Conservation (phyloP, 2,329 filamentous ascomycete genomes). For the Pseudogymnoascus sp. region DNA sequence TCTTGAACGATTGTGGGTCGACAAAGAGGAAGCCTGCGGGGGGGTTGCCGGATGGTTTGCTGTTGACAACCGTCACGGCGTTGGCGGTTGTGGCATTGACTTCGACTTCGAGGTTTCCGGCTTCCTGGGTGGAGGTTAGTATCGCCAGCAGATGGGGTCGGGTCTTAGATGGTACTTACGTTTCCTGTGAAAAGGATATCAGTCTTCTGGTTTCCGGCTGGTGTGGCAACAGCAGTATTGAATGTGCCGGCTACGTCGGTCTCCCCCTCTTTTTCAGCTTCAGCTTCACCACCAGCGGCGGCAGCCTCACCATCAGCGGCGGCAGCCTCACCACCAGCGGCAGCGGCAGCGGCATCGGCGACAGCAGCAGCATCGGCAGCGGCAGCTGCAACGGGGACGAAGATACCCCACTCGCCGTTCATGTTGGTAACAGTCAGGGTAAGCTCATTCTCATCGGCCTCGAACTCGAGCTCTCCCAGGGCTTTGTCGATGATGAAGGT, state of each 20-base stretch:
- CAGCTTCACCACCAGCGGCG: not conserved
- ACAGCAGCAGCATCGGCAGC: not conserved
- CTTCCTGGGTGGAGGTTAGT: constrained; percentile 23
- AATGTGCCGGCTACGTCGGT: not conserved
- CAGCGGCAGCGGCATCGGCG: not conserved
- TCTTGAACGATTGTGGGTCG: not conserved
- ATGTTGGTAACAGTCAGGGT: constrained; percentile 18
- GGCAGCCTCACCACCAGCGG: not conserved
- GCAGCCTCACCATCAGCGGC: not conserved
- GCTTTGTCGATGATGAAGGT: constrained; percentile 31
- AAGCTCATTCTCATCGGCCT: constrained; percentile 35
- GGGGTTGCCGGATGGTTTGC: not conserved
- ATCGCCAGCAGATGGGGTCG: not conserved
- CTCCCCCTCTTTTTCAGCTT: not conserved
- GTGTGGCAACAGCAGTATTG: not conserved
- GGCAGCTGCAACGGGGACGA: not conserved
- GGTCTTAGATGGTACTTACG: not conserved
- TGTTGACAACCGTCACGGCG: not conserved
- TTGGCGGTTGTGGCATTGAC: constrained; percentile 2
- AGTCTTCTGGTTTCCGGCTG: not conserved
- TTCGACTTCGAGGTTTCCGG: constrained; percentile 1
- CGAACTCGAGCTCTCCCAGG: constrained; percentile 36
- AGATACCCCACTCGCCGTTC: constrained; percentile 20
- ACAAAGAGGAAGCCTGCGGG: not conserved
- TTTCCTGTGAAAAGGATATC: constrained; percentile 1